Evolutionary conservation across 768 basidiomycete genomes (phyloP), one percentile per base, ranked within the genome.

Genomic region (Suillus cothurnatus): DNA sequence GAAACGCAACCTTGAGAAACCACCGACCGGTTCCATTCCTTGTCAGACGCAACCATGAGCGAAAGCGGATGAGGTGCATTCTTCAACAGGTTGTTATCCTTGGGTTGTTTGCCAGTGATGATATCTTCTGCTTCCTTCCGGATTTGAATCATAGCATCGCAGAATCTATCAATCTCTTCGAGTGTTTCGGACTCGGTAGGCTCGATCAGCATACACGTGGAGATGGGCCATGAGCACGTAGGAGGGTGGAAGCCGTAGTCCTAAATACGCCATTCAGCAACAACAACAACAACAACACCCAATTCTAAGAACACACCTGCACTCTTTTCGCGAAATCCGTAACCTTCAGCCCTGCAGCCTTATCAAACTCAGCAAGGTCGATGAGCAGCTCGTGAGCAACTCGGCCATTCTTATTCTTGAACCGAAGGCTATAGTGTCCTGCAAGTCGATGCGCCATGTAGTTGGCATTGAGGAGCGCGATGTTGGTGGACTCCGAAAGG

Each of bases 91-190:
- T 99, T 99, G 80, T 94, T 93, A 68, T 93, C 93, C 74, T 84
- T 90, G 3, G 95, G 92, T 75, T 97, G 95, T 72, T 89, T 90
- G 57, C 97, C 97, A 21, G 84, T 79, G 52, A 92, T 85, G 71
- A 99, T 85, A 57, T 96, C 93, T 63, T 96, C 89, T 0, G 88
- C 95, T 77, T 99, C 97, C 71, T 87, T 81, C 59, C 96, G 92
- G 69, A 99, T 99, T 68, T 91, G 87, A 68, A 99, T 96, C 94
- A 99, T 97, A 26, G 97, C 97, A 69, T 99, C 94, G 78, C 97
- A 97, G 82, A 99, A 99, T 88, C 90, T 86, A 72, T 99, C 94
- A 61, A 99, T 86, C 76, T 98, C 97, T 66, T 95, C 92, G 34
- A 97, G 83, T 0, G 93, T 88, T 79, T 99, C 97, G 0, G 94